Evolutionary conservation across 305 asterid species (phyloP).

Genomic region (Caryopteris hybrid): DNA sequence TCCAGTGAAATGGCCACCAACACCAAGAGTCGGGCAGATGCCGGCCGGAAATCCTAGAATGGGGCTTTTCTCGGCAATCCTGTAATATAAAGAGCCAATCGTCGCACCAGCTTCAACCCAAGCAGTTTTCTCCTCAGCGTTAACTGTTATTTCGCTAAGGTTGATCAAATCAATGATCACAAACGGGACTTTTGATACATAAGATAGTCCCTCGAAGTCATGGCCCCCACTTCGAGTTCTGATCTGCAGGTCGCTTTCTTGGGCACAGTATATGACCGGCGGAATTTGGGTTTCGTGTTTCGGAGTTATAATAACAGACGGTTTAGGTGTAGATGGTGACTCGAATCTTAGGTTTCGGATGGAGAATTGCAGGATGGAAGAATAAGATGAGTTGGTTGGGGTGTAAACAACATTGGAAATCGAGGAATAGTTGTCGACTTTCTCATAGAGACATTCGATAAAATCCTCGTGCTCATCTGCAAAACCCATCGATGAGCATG

Average conservation of each 20-base stretch:
- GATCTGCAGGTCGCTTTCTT: not conserved
- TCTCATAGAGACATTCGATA: not conserved
- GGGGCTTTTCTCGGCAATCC: not conserved
- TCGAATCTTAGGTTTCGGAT: not conserved
- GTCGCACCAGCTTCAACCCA: not conserved
- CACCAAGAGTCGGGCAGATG: not conserved
- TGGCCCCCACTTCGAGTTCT: not conserved
- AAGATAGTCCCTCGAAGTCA: not conserved
- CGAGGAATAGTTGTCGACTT: not conserved
- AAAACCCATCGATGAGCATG: not conserved
- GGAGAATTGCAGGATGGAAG: not conserved
- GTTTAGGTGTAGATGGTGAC: not conserved
- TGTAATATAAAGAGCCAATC: not conserved
- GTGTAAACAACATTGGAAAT: not conserved
- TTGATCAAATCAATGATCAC: not conserved
- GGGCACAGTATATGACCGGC: not conserved
- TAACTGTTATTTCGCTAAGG: not conserved
- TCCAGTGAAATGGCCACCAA: not conserved
- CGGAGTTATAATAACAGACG: not conserved
- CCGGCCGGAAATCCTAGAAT: not conserved
- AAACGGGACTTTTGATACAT: not conserved
- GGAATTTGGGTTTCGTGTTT: not conserved
- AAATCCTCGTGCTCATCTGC: not conserved
- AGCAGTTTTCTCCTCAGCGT: not conserved
- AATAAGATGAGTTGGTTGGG: not conserved